phyloP scores from a whole-genome alignment of 2,329 filamentous ascomycete genomes.

The Paecilomyces dactylethromorphus region DNA sequence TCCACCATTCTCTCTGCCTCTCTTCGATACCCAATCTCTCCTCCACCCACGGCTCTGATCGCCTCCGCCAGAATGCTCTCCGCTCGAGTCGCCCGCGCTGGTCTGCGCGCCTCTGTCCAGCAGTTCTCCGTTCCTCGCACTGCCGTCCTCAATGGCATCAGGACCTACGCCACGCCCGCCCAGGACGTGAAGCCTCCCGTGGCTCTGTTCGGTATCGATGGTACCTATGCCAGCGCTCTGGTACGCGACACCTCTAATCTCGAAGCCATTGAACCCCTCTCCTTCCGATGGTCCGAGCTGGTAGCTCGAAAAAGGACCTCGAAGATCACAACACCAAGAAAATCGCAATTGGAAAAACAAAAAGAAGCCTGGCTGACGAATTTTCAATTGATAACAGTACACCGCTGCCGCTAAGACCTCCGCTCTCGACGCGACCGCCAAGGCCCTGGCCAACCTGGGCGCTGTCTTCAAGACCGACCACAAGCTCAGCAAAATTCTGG shows the following conservation, averaged over 20 bases:
- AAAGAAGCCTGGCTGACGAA: slow-evolving; percentile 5
- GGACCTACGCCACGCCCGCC: slow-evolving; percentile 67
- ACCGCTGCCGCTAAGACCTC: slow-evolving; percentile 87
- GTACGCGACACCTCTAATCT: slow-evolving; percentile 52
- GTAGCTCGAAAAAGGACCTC: neutral
- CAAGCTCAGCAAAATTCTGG: slow-evolving; percentile 71
- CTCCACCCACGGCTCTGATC: neutral
- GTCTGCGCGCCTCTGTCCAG: slow-evolving; percentile 49
- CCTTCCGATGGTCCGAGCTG: neutral
- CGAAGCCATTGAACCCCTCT: neutral
- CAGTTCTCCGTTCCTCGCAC: slow-evolving; percentile 35
- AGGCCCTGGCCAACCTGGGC: slow-evolving; percentile 66
- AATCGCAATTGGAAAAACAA: slow-evolving; percentile 1
- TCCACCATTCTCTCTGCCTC: neutral
- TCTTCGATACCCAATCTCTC: neutral
- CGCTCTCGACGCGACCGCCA: slow-evolving; percentile 76
- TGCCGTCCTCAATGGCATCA: slow-evolving; percentile 43
- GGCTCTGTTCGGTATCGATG: slow-evolving; percentile 89
- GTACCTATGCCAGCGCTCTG: slow-evolving; percentile 96
- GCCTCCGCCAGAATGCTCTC: slow-evolving; percentile 42
- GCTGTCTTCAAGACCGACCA: slow-evolving; percentile 71
- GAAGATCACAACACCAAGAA: neutral
- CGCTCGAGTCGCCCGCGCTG: slow-evolving; percentile 50
- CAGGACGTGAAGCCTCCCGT: slow-evolving; percentile 75
- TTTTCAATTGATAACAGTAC: slow-evolving; percentile 56